These are phyloP conservation scores for Tolypocladium tundrense DNA, from an alignment of 2,329 filamentous ascomycete species.

Conservation along the genomic window DNA sequence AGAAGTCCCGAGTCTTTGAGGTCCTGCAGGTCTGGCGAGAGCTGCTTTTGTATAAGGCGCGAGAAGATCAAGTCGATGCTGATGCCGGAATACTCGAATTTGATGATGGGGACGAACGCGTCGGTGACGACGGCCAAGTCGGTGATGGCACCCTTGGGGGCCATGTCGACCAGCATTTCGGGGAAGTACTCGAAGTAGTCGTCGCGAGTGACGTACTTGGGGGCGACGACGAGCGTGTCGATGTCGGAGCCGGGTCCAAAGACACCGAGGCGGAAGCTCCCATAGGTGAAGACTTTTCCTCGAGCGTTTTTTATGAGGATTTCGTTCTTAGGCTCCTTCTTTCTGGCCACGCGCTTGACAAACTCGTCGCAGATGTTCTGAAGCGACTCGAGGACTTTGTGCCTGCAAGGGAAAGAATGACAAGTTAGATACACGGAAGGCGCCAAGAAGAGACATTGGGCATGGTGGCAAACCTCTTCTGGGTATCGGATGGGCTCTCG, in stretches of 20 bases:
- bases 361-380: slow-evolving; percentile 78
- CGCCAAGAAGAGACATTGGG: not conserved
- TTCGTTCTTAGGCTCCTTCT: slow-evolving; percentile 62
- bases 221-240: slow-evolving; percentile 86
- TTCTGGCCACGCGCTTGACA: slow-evolving; percentile 67
- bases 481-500: slow-evolving; percentile 71
- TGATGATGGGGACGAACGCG: slow-evolving; percentile 94
- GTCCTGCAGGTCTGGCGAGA: slow-evolving; percentile 56
- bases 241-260: slow-evolving; percentile 96
- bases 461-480: slow-evolving; percentile 53
- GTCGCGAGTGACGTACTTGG: slow-evolving; percentile 76
- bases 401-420: slow-evolving; percentile 31
- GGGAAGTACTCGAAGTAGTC: slow-evolving; percentile 92
- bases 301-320: slow-evolving; percentile 73
- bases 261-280: slow-evolving; percentile 88
- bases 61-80: slow-evolving; percentile 93
- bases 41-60: slow-evolving; percentile 58
- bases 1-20: slow-evolving; percentile 78
- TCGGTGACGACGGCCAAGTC: slow-evolving; percentile 80
- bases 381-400: slow-evolving; percentile 63
- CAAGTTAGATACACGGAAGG: not conserved
- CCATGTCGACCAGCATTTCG: slow-evolving; percentile 65
- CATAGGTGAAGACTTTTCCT: slow-evolving; percentile 91
- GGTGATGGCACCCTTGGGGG: slow-evolving; percentile 67
- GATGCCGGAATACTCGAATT: slow-evolving; percentile 82